Base-by-base conservation (phyloP, 164 flowering plant genomes). In the Vitis amurensis region DNA sequence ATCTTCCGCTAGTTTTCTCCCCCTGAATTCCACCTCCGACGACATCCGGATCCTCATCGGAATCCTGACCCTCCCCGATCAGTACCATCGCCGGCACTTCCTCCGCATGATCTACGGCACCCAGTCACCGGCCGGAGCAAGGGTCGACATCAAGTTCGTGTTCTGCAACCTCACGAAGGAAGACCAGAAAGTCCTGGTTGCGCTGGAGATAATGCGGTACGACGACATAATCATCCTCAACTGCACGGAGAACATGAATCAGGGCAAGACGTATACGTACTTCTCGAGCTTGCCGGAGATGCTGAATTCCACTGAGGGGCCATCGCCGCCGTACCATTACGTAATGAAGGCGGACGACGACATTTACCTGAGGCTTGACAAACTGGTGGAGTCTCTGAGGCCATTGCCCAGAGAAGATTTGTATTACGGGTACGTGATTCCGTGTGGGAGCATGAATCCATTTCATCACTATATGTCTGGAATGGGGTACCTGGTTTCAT, bases 121-220 rank as follows among this genome's bases (percentile, higher is more conserved):
- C 0, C 97, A 92, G 59, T 62, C 75, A 0, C 74, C 83, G 4
- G 53, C 47, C 0, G 86, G 83, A 0, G 89, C 83, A 8, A 71
- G 73, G 66, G 76, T 91, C 2, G 97, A 92, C 64, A 76, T 92
- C 44, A 91, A 85, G 77, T 94, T 94, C 55, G 91, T 94, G 16
- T 87, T 94, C 63, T 94, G 99, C 76, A 92, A 89, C 66, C 80
- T 92, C 8, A 92, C 92, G 2, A 91, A 88, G 58, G 92, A 89
- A 29, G 97, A 94, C 17, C 97, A 94, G 55, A 78, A 55, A 50
- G 74, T 83, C 8, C 84, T 91, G 4, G 85, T 94, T 0, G 90
- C 95, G 1, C 83, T 92, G 0, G 99, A 94, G 78, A 92, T 94
- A 58, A 87, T 94, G 94, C 86, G 81, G 0, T 87, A 82, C 76